Percentiles rank a stretch among this genome's conserved stretches.
phyloP scores from a whole-genome alignment of 768 basidiomycete species.

The Suillus decipiens region DNA sequence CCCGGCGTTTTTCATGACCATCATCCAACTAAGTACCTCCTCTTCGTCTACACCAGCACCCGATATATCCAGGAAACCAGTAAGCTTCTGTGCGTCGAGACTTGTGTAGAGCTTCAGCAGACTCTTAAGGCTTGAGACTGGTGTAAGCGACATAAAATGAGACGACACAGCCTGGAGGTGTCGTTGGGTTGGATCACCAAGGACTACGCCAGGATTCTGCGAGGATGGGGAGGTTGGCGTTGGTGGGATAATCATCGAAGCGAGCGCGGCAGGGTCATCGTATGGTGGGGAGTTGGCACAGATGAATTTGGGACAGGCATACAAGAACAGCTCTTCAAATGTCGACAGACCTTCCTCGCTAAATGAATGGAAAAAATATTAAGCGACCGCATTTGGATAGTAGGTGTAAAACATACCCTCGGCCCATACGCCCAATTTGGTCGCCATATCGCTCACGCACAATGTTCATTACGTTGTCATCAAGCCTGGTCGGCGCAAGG shows the following conservation, averaged over 20 bases:
- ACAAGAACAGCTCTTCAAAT: constrained; percentile 91
- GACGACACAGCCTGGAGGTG: constrained; percentile 85
- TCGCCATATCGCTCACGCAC: constrained; percentile 95
- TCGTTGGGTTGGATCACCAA: constrained; percentile 73
- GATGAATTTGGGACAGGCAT: constrained; percentile 97
- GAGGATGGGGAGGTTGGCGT: constrained; percentile 35
- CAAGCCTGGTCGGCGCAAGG: constrained; percentile 87
- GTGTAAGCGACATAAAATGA: constrained; percentile 73
- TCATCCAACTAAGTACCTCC: constrained; percentile 93
- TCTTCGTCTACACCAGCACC: constrained; percentile 71
- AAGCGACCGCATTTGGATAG: background rate
- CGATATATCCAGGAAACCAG: constrained; percentile 74
- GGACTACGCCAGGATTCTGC: constrained; percentile 25
- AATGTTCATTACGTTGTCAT: constrained; percentile 92
- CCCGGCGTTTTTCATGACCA: constrained; percentile 91
- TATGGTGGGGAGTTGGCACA: constrained; percentile 93
- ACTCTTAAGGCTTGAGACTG: constrained; percentile 84
- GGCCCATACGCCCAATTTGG: constrained; percentile 81
- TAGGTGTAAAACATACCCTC: constrained; percentile 58
- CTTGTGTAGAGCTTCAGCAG: constrained; percentile 96
- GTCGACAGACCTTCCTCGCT: constrained; percentile 75
- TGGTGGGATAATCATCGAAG: constrained; percentile 44
- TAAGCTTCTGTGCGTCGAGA: constrained; percentile 87
- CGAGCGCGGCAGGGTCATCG: constrained; percentile 70
- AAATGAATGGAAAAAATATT: background rate